phyloP scores from a whole-genome alignment of 441 rosid species.

The Eutrema salsugineum region DNA sequence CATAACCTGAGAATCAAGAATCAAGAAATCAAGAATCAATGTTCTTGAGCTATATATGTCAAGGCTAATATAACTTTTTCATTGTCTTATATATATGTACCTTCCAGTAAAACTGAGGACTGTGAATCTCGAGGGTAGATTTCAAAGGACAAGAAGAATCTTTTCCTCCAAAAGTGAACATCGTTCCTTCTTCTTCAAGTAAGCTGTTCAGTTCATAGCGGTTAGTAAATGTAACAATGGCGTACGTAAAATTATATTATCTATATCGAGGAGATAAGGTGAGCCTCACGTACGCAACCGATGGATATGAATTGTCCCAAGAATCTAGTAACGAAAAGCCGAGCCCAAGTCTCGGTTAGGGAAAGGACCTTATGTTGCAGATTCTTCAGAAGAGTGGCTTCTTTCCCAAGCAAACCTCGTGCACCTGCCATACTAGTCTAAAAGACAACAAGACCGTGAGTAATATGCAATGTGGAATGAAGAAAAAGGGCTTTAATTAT shows the following conservation, averaged over 20 bases:
- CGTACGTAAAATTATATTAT: neutral
- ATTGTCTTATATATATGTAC: constrained; percentile 25
- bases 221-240: neutral
- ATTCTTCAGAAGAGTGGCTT: constrained; percentile 32
- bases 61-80: neutral
- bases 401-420: constrained; percentile 44
- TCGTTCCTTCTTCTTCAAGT: constrained; percentile 76
- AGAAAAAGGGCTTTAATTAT: too few relatives aligned
- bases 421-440: constrained; percentile 63
- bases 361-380: constrained; percentile 67
- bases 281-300: constrained; percentile 64
- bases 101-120: constrained; percentile 91
- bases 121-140: constrained; percentile 53
- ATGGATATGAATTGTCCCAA: constrained; percentile 52
- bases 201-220: constrained; percentile 36
- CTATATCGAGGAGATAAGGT: neutral
- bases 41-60: neutral
- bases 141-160: constrained; percentile 31
- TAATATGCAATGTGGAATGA: neutral
- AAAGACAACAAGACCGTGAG: constrained; percentile 15
- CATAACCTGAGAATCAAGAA: constrained; percentile 44
- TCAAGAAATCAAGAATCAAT: neutral
- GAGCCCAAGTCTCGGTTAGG: constrained; percentile 54
- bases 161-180: constrained; percentile 52
- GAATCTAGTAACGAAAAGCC: constrained; percentile 61